Evolutionary conservation across 1,284 basidiomycete species (phyloP).

Genomic region (Malassezia brasiliensis): DNA sequence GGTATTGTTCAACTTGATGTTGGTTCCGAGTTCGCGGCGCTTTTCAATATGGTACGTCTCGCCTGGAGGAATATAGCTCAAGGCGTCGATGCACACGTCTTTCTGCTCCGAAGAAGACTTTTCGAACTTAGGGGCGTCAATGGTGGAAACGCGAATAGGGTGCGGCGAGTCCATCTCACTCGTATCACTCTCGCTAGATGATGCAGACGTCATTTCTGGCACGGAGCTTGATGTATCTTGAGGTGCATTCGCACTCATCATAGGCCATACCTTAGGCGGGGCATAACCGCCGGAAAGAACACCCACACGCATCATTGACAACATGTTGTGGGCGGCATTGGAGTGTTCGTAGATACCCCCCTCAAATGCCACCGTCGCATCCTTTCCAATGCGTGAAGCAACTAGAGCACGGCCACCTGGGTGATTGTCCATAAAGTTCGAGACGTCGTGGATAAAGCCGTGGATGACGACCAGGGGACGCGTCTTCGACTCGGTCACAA

Average conservation of each 20-base stretch:
- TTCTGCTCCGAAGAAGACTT: constrained; percentile 1
- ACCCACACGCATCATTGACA: constrained; percentile 46
- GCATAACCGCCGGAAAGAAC: constrained; percentile 46
- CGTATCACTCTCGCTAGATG: background rate
- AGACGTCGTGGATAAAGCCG: constrained; percentile 46
- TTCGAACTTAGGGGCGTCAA: no score
- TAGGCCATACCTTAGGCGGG: constrained; percentile 31
- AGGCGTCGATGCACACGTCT: constrained; percentile 8
- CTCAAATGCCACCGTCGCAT: constrained; percentile 44
- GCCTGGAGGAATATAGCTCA: constrained; percentile 38
- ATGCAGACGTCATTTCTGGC: background rate
- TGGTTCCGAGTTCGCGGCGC: constrained; percentile 27
- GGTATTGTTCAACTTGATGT: constrained; percentile 27
- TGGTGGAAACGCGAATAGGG: no score
- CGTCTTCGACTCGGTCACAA: constrained; percentile 41
- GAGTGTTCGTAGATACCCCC: constrained; percentile 47
- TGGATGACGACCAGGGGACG: constrained; percentile 39
- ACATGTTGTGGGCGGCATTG: constrained; percentile 45
- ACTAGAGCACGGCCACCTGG: constrained; percentile 43
- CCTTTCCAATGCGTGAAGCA: constrained; percentile 39
- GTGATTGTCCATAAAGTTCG: constrained; percentile 43
- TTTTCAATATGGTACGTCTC: constrained; percentile 39
- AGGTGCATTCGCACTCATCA: constrained; percentile 10
- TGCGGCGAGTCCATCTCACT: no score
- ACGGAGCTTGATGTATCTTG: background rate